These are phyloP conservation scores for Pichia sp. DNA, from an alignment of 1,139 yeast genomes.

Conservation along the genomic window DNA sequence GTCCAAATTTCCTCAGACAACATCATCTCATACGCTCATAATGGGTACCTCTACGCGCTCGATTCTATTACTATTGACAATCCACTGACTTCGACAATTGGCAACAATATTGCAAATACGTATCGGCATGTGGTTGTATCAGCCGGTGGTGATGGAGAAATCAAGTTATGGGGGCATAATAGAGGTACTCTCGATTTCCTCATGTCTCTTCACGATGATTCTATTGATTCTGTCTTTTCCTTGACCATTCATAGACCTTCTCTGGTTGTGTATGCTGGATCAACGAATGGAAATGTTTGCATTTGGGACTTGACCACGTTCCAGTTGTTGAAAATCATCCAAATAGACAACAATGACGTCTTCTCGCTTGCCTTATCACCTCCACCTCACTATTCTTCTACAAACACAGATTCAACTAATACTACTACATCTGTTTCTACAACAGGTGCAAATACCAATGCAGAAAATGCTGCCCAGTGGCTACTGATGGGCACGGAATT, in stretches of 20 bases:
- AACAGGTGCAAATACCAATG: no score
- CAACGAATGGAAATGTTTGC: constrained; percentile 62
- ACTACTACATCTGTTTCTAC: no score
- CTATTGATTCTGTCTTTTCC: constrained; percentile 54
- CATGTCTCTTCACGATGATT: constrained; percentile 50
- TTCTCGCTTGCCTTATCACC: constrained; percentile 43
- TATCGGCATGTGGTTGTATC: constrained; percentile 40
- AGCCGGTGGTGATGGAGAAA: constrained; percentile 89
- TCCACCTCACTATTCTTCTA: no score
- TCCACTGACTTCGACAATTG: constrained; percentile 17
- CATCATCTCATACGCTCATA: constrained; percentile 76
- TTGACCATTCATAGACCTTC: constrained; percentile 35
- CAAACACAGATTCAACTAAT: no score
- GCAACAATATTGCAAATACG: constrained; percentile 23
- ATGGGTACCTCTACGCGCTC: constrained; percentile 82
- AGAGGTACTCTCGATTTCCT: constrained; percentile 21
- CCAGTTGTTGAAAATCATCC: constrained; percentile 58
- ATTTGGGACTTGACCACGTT: constrained; percentile 81
- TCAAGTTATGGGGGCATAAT: constrained; percentile 62
- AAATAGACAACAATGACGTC: constrained; percentile 42
- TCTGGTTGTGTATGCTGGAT: constrained; percentile 68
- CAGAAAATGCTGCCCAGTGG: constrained; percentile 26
- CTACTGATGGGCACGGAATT: constrained; percentile 48
- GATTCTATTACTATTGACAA: constrained; percentile 23
- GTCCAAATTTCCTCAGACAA: constrained; percentile 66